These are phyloP conservation scores for Leccinum angustisporum DNA, from an alignment of 1,284 basidiomycete species.

Conservation along the genomic window DNA sequence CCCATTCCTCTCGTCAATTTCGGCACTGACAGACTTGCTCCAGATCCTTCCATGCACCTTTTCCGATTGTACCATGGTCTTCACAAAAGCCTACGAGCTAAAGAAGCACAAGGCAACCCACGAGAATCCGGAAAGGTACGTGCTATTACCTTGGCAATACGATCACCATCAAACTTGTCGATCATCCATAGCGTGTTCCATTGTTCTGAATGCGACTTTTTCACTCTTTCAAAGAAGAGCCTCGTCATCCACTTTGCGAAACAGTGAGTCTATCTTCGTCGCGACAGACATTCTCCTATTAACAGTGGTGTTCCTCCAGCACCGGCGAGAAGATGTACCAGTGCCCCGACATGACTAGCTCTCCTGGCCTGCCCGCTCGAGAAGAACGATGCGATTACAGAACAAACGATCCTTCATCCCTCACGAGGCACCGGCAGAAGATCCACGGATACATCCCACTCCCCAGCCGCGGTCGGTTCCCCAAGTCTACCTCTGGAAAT, in stretches of 20 bases:
- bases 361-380: background rate
- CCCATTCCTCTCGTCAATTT: no score
- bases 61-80: conserved; percentile 16
- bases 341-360: background rate
- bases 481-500: background rate
- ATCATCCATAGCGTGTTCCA: conserved; percentile 14
- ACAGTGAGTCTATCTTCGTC: conserved; percentile 17
- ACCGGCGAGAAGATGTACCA: background rate
- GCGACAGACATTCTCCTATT: no score
- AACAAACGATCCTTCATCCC: background rate
- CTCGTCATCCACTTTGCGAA: conserved; percentile 21
- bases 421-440: background rate
- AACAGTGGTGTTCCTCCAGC: background rate
- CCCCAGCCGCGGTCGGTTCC: background rate
- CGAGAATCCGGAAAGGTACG: conserved; percentile 15
- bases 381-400: background rate
- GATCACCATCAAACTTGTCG: background rate
- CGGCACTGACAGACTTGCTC: background rate
- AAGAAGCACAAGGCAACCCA: conserved; percentile 25
- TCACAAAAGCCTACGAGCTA: conserved; percentile 21
- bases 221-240: conserved; percentile 25
- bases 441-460: background rate
- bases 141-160: background rate
- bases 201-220: conserved; percentile 24
- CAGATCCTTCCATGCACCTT: conserved; percentile 23